These are phyloP conservation scores for Fallopia convolvulus DNA, from an alignment of 148 eudicot genomes.

Conservation along the genomic window DNA sequence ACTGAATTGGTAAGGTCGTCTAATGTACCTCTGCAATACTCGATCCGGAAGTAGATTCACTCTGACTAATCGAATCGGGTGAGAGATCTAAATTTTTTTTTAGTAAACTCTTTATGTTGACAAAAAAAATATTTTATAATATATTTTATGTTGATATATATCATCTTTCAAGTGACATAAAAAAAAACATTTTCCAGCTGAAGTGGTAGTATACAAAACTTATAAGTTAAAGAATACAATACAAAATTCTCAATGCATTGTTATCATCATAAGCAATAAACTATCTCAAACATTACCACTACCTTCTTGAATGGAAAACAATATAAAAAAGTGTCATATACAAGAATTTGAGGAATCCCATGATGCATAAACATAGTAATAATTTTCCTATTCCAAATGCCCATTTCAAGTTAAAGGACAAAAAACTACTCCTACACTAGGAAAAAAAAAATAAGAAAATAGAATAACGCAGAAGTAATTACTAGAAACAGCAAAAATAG, in stretches of 20 bases:
- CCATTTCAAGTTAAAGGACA: not conserved
- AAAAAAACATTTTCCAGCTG: not conserved
- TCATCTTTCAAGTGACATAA: not conserved
- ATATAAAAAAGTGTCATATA: not conserved
- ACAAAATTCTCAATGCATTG: not conserved
- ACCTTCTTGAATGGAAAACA: not conserved
- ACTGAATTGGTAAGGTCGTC: no score
- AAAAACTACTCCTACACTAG: no score
- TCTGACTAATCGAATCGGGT: no score
- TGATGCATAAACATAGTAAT: no score
- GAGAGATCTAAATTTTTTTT: no score
- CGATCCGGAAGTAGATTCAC: no score
- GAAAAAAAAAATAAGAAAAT: no score
- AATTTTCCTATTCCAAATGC: not conserved
- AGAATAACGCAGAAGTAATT: no score
- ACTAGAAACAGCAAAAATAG: no score
- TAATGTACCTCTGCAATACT: no score
- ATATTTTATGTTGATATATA: not conserved
- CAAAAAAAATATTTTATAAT: no score
- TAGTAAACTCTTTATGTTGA: no score
- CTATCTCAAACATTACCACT: not conserved
- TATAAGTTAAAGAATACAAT: not conserved
- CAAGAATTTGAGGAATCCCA: not conserved
- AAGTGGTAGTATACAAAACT: not conserved
- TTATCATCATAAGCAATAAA: slow-evolving; percentile 1